Percentiles rank a stretch among this genome's conserved stretches.
phyloP scores from a whole-genome alignment of 1,139 yeast species.

The Candida sp. region DNA sequence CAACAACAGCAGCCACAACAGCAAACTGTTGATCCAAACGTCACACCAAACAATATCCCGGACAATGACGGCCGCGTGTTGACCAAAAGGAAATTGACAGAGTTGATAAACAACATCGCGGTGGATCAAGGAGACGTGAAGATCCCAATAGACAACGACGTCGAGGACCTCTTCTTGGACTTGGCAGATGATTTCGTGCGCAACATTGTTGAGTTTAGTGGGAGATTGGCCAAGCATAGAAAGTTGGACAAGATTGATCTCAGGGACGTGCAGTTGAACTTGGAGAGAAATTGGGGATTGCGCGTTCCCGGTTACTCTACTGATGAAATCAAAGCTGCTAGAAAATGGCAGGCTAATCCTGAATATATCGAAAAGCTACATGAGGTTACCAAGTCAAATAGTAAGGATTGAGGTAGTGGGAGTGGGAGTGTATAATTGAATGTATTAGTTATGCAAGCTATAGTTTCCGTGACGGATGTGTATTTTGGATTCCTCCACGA shows the following conservation, averaged over 20 bases:
- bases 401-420: conserved; percentile 1
- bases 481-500: conserved; percentile 21
- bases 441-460: conserved; percentile 11
- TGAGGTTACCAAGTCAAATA: conserved; percentile 9
- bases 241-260: conserved; percentile 89
- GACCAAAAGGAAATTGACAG: conserved; percentile 87
- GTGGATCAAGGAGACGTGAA: conserved; percentile 89
- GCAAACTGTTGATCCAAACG: conserved; percentile 10
- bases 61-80: conserved; percentile 77
- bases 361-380: conserved; percentile 67
- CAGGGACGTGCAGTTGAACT: conserved; percentile 87
- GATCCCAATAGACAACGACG: conserved; percentile 94
- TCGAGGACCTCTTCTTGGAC: conserved; percentile 88
- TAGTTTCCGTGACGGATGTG: conserved; percentile 20
- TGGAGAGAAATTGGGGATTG: conserved; percentile 96
- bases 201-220: conserved; percentile 90
- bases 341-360: conserved; percentile 80
- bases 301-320: conserved; percentile 92
- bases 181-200: conserved; percentile 96
- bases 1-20: conserved; percentile 10
- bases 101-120: conserved; percentile 81
- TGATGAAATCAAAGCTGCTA: conserved; percentile 86
- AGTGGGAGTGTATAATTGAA: background rate
- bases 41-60: conserved; percentile 33
- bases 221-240: conserved; percentile 93